Percentiles rank a stretch among this genome's conserved stretches.
Conservation (phyloP, 345 rosid species). For the Melaleuca quinquenervia region DNA sequence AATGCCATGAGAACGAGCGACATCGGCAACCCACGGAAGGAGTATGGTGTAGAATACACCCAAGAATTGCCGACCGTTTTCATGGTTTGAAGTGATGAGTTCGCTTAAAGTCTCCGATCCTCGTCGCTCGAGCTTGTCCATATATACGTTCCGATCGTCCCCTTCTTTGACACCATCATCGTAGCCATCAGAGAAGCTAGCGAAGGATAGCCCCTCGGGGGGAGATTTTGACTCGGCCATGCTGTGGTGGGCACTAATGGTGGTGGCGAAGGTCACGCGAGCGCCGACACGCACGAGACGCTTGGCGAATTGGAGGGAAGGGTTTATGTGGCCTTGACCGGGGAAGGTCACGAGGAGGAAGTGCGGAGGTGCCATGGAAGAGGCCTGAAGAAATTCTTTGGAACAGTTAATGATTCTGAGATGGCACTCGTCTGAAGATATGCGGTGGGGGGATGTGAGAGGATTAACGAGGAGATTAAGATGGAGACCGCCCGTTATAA, state of each 20-base stretch:
- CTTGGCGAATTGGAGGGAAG: conserved; percentile 45
- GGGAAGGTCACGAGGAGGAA: conserved; percentile 10
- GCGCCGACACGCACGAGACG: conserved; percentile 37
- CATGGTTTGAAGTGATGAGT: conserved; percentile 7
- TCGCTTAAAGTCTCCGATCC: conserved; percentile 29
- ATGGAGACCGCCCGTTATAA: neutral
- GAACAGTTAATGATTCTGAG: neutral
- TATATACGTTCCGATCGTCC: conserved; percentile 5
- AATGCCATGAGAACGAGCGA: conserved; percentile 33
- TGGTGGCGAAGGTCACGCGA: conserved; percentile 37
- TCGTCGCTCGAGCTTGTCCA: conserved; percentile 21
- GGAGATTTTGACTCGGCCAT: conserved; percentile 12
- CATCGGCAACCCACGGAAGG: conserved; percentile 39
- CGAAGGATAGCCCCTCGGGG: conserved; percentile 22
- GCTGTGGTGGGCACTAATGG: conserved; percentile 20
- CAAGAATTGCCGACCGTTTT: conserved; percentile 10
- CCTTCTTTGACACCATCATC: conserved; percentile 31
- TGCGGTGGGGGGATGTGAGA: neutral
- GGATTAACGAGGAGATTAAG: neutral
- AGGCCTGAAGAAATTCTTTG: neutral
- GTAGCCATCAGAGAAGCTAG: conserved; percentile 46
- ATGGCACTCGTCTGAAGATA: neutral
- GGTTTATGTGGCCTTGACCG: conserved; percentile 62
- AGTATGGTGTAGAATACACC: conserved; percentile 36
- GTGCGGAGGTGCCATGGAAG: neutral